A percentile compares a stretch with the other conserved stretches of the same genome.
Evolutionary conservation across 176 grass and related monocot species (phyloP).

Genomic region (Leersia perrieri): DNA sequence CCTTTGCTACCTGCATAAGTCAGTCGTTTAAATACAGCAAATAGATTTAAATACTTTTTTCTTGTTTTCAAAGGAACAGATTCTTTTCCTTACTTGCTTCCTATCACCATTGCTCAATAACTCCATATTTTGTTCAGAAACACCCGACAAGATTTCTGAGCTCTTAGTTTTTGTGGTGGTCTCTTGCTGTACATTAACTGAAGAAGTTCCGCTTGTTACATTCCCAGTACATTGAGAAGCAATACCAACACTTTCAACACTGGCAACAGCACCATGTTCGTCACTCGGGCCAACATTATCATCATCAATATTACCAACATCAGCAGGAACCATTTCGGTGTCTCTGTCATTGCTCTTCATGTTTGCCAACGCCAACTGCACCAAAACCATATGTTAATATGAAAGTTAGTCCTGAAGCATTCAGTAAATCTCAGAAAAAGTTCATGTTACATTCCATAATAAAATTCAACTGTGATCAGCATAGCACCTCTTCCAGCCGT

Average conservation of each 20-base stretch:
- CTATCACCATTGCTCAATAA: conserved; percentile 24
- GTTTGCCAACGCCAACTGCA: conserved; percentile 35
- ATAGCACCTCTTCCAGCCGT: conserved; percentile 56
- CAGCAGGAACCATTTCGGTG: conserved; percentile 44
- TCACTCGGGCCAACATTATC: neutral
- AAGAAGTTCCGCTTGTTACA: conserved; percentile 19
- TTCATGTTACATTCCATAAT: neutral
- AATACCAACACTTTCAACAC: conserved; percentile 26
- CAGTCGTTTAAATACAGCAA: neutral
- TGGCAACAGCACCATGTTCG: conserved; percentile 38
- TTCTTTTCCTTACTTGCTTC: conserved; percentile 30
- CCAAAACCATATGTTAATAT: conserved; percentile 23
- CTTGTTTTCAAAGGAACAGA: neutral
- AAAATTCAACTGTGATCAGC: conserved; percentile 6
- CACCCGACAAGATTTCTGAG: conserved; percentile 13
- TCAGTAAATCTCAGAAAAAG: conserved; percentile 19
- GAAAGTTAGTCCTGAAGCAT: conserved; percentile 1
- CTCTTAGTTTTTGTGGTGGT: conserved; percentile 20
- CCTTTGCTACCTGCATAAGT: conserved; percentile 38
- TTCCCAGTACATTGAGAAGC: conserved; percentile 29
- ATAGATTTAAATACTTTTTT: conserved; percentile 10
- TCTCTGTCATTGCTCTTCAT: conserved; percentile 17
- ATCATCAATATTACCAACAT: conserved; percentile 33
- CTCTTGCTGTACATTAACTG: conserved; percentile 34
- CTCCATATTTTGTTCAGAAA: conserved; percentile 27